phyloP scores from a whole-genome alignment of 116 monocot species.

The Trichopus zeylanicus region DNA sequence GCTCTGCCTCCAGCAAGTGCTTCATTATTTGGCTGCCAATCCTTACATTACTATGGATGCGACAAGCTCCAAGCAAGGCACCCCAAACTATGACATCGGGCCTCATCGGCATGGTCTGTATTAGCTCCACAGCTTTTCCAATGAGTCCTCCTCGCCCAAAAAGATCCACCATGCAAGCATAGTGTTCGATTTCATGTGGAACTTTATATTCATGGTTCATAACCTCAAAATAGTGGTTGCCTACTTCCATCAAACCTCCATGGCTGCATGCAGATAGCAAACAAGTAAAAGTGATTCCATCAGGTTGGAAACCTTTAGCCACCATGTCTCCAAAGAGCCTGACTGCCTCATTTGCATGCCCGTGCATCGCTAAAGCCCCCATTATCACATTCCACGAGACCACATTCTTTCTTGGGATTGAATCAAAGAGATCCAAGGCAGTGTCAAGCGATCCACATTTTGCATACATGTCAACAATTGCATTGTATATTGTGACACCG shows the following conservation, averaged over 20 bases:
- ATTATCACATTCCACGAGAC: constrained; percentile 58
- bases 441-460: constrained; percentile 29
- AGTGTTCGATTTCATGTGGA: constrained; percentile 43
- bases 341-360: constrained; percentile 28
- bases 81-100: constrained; percentile 66
- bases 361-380: constrained; percentile 34
- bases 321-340: constrained; percentile 24
- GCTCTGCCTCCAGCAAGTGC: constrained; percentile 35
- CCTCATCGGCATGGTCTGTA: constrained; percentile 43
- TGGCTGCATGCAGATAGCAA: constrained; percentile 35
- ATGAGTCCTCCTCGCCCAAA: constrained; percentile 41
- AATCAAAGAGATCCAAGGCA: constrained; percentile 27
- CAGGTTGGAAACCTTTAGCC: constrained; percentile 21
- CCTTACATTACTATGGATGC: constrained; percentile 41
- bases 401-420: constrained; percentile 22
- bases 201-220: constrained; percentile 28
- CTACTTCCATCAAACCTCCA: constrained; percentile 26
- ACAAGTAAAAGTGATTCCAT: constrained; percentile 32
- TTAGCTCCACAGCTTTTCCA: constrained; percentile 25
- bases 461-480: constrained; percentile 51
- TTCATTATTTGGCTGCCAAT: constrained; percentile 34
- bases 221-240: constrained; percentile 25
- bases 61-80: constrained; percentile 51
- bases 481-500: constrained; percentile 20
- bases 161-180: constrained; percentile 68